Evolutionary conservation across 768 basidiomycete species (phyloP).

Genomic region (Termitomyces sp.): DNA sequence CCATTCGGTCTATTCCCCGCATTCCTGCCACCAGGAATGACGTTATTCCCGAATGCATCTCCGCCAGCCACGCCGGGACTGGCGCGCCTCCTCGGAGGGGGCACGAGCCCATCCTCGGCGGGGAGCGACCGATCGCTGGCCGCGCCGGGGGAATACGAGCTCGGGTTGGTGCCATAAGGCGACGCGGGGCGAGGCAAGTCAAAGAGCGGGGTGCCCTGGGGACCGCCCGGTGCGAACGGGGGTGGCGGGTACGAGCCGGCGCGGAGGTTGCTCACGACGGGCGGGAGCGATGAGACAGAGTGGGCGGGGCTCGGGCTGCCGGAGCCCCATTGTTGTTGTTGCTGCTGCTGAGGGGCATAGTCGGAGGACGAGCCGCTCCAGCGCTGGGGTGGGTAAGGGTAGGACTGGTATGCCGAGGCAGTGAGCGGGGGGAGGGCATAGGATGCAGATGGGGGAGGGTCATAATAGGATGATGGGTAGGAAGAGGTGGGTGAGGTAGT

Average conservation of each 20-base stretch:
- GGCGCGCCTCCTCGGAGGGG: slow-evolving; percentile 53
- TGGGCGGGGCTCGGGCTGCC: slow-evolving; percentile 27
- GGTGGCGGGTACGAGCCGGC: slow-evolving; percentile 28
- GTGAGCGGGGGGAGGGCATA: slow-evolving; percentile 41
- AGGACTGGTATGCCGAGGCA: slow-evolving; percentile 29
- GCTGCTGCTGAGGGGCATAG: slow-evolving; percentile 6
- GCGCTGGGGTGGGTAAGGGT: slow-evolving; percentile 37
- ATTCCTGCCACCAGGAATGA: slow-evolving; percentile 39
- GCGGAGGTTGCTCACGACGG: slow-evolving; percentile 27
- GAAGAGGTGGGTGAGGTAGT: slow-evolving; percentile 21
- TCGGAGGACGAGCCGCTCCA: slow-evolving; percentile 32
- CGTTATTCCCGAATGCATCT: slow-evolving; percentile 28
- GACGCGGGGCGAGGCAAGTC: slow-evolving; percentile 3
- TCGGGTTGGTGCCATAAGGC: background rate
- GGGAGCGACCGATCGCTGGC: background rate
- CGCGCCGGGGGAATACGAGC: background rate
- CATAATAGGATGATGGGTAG: slow-evolving; percentile 32
- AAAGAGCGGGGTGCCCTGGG: slow-evolving; percentile 3
- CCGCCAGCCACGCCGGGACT: slow-evolving; percentile 35
- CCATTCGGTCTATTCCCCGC: slow-evolving; percentile 70
- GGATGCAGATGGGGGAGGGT: slow-evolving; percentile 22
- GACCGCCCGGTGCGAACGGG: slow-evolving; percentile 34
- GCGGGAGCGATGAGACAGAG: slow-evolving; percentile 24
- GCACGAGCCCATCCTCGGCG: slow-evolving; percentile 42
- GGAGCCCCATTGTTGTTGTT: slow-evolving; percentile 23